Conservation (phyloP, 352 stramenopile species). For the Phytopythium helicoides region DNA sequence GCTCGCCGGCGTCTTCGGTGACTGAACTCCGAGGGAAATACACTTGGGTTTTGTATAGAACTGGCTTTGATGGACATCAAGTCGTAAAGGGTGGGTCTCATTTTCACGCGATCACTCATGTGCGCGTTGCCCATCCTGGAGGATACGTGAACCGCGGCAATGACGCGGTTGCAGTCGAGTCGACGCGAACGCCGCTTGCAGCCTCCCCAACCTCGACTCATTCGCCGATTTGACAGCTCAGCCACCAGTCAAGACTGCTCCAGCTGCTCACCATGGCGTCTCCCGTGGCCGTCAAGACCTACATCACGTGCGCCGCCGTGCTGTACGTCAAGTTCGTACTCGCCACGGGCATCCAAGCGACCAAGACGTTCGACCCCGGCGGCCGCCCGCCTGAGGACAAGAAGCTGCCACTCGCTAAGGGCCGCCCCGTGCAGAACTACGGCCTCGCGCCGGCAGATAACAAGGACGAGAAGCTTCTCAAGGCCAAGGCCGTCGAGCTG, state of each 20-base stretch:
- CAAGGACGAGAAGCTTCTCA: conserved; percentile 25
- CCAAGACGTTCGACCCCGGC: conserved; percentile 47
- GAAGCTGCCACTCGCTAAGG: conserved; percentile 35
- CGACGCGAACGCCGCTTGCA: background rate
- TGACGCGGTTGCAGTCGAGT: too few relatives aligned
- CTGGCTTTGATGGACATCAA: background rate
- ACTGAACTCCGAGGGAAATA: background rate
- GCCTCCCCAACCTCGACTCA: conserved; percentile 6
- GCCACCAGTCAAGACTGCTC: conserved; percentile 1
- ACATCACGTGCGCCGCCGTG: conserved; percentile 43
- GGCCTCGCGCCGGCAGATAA: conserved; percentile 26
- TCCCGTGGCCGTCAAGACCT: conserved; percentile 43
- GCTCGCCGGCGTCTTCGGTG: conserved; percentile 5
- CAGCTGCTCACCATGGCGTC: conserved; percentile 16
- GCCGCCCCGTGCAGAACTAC: conserved; percentile 36
- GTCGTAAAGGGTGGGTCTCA: too few relatives aligned
- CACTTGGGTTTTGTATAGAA: background rate
- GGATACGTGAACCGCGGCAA: too few relatives aligned
- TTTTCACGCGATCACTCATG: background rate
- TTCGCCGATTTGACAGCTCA: conserved; percentile 9
- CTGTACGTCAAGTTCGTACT: conserved; percentile 73
- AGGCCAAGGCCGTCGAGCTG: conserved; percentile 31
- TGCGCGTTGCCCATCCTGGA: background rate
- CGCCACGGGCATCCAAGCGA: conserved; percentile 37
- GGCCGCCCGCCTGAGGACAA: conserved; percentile 50